phyloP scores from a whole-genome alignment of 768 basidiomycete genomes.

The Naganishia antarctica region DNA sequence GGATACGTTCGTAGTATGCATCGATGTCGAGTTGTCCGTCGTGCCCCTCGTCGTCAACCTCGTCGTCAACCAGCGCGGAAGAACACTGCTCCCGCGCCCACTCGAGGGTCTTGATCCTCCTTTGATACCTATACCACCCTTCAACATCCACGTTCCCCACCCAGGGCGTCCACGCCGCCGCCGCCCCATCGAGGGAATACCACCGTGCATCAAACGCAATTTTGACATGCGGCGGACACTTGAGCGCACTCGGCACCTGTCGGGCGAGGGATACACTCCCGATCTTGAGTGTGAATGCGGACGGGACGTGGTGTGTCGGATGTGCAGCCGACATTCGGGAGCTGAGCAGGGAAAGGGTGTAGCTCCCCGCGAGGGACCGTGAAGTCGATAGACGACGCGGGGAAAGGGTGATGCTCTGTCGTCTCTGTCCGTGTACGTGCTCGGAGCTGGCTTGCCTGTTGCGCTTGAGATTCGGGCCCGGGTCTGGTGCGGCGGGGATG shows the following conservation, averaged over 20 bases:
- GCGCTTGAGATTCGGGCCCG: neutral
- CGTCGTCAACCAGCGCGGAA: too few relatives aligned
- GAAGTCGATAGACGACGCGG: slow-evolving; percentile 26
- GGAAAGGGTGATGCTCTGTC: slow-evolving; percentile 9
- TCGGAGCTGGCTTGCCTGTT: neutral
- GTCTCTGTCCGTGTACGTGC: neutral
- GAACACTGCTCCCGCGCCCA: neutral
- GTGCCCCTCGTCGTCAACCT: neutral
- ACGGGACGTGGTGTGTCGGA: slow-evolving; percentile 34
- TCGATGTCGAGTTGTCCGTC: neutral
- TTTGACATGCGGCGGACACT: slow-evolving; percentile 32
- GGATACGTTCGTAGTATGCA: neutral
- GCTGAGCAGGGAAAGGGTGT: slow-evolving; percentile 46
- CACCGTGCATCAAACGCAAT: slow-evolving; percentile 44
- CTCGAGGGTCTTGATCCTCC: neutral
- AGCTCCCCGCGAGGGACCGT: slow-evolving; percentile 45
- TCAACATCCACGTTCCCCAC: slow-evolving; percentile 43
- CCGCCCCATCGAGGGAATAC: slow-evolving; percentile 37
- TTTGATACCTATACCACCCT: slow-evolving; percentile 30
- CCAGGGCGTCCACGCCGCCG: slow-evolving; percentile 38
- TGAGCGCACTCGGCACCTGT: slow-evolving; percentile 33
- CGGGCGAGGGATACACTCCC: slow-evolving; percentile 32
- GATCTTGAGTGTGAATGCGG: slow-evolving; percentile 39
- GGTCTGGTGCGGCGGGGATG: too few relatives aligned
- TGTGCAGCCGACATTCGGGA: slow-evolving; percentile 47